Evolutionary conservation across 2,329 filamentous ascomycete species (phyloP).

Genomic region (Macrophomina phaseolina): DNA sequence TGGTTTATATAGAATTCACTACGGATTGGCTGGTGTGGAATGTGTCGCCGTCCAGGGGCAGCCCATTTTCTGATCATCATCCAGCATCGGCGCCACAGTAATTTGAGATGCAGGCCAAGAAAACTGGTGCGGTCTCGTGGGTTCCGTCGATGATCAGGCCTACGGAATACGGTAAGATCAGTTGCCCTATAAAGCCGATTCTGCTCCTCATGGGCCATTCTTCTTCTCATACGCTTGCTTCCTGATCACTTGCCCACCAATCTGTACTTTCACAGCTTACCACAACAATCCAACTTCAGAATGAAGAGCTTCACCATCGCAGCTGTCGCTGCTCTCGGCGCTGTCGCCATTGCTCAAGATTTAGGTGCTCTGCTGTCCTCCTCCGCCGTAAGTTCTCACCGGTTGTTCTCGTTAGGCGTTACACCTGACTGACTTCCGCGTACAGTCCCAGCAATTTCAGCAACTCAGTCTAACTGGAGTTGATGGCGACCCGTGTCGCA

Average conservation of each 20-base stretch:
- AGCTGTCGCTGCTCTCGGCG: conserved; percentile 8
- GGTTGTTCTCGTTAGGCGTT: too few species aligned
- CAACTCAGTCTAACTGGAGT: conserved; percentile 17
- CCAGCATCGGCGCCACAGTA: too few species aligned
- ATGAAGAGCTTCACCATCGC: conserved; percentile 16
- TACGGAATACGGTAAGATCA: too few species aligned
- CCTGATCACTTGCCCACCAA: background rate
- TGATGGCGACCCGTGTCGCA: conserved; percentile 17
- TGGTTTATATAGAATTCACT: too few species aligned
- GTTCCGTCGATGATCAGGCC: background rate
- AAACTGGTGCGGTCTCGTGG: background rate
- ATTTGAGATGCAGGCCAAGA: background rate
- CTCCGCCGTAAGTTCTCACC: conserved; percentile 8
- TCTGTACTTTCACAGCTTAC: background rate
- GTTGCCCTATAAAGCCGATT: background rate
- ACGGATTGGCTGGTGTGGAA: too few species aligned
- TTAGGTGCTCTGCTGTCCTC: conserved; percentile 6
- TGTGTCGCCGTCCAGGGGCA: too few species aligned
- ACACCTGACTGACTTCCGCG: background rate
- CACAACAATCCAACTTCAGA: background rate
- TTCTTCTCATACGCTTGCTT: background rate
- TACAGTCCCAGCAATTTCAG: conserved; percentile 16
- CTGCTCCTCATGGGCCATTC: background rate
- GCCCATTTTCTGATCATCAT: too few species aligned
- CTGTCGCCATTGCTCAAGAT: conserved; percentile 13